Evolutionary conservation across 148 eudicot species (phyloP), one percentile per base, ranked within the genome.

Genomic region (Pouteria glomerata): DNA sequence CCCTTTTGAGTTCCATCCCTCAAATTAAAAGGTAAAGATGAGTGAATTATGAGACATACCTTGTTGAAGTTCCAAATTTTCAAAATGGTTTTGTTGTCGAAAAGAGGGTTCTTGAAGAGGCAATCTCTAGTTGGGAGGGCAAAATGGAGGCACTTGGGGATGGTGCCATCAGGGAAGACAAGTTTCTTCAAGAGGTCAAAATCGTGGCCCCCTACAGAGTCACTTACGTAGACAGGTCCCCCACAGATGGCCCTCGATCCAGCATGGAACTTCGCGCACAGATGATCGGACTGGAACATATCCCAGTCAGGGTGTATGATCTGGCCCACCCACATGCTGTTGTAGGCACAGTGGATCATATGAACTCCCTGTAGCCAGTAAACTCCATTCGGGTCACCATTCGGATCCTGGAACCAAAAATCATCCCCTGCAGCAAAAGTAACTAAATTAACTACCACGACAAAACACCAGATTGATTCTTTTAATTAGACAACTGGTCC

Each of bases 281-380:
- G 45, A 63, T 88, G 92, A 59, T 84, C 85, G 4, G 85, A 84
- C 51, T 86, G 90, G 57, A 88, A 88, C 92, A 88, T 88, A 73
- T 88, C 92, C 92, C 92, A 88, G 69, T 88, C 92, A 52, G 92
- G 92, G 53, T 88, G 86, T 58, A 88, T 79, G 29, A 88, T 73
- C 63, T 86, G 90, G 3, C 90, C 88, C 92, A 88, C 86, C 92
- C 92, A 88, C 63, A 88, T 41, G 75, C 90, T 88, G 79, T 86
- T 88, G 76, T 83, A 88, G 65, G 92, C 83, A 73, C 92, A 88
- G 74, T 88, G 92, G 63, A 88, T 78, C 92, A 88, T 86, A 56
- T 88, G 92, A 16, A 84, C 90, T 14, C 92, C 92, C 71, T 88
- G 92, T 35, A 88, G 72, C 92, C 92, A 88, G 68, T 78, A 88